Evolutionary conservation across 75 land plant genomes (phyloP).

Genomic region (Pinus taeda): DNA sequence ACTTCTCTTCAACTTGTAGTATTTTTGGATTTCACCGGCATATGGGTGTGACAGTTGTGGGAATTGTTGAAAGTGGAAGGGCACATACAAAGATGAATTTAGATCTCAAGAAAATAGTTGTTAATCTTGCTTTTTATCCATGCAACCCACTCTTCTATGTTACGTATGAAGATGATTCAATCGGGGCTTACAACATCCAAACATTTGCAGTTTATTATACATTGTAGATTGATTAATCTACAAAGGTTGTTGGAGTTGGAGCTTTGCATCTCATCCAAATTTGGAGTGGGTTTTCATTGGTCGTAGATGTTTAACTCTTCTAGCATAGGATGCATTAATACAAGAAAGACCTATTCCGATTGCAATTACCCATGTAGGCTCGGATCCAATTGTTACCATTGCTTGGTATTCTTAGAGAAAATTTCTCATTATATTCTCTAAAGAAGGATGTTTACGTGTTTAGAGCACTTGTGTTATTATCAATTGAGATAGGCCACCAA

Average conservation of each 20-base stretch:
- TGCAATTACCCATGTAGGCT: slow-evolving; percentile 14
- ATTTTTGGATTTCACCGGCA: too few species aligned
- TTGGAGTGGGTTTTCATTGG: slow-evolving; percentile 98
- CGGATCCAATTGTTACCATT: slow-evolving; percentile 72
- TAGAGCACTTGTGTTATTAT: slow-evolving; percentile 74
- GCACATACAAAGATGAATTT: slow-evolving; percentile 96
- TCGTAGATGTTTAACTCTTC: slow-evolving; percentile 82
- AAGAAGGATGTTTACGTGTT: slow-evolving; percentile 86
- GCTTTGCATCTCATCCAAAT: slow-evolving; percentile 96
- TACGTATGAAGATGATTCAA: slow-evolving; percentile 89
- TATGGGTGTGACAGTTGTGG: slow-evolving; percentile 65
- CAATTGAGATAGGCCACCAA: slow-evolving; percentile 83
- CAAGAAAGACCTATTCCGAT: slow-evolving; percentile 85
- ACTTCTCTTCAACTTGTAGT: too few species aligned
- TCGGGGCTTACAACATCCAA: slow-evolving; percentile 94
- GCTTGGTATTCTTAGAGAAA: slow-evolving; percentile 79
- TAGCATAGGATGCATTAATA: slow-evolving; percentile 98
- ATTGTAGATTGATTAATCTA: slow-evolving; percentile 87
- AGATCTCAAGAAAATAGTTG: slow-evolving; percentile 94
- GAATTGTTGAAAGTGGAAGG: slow-evolving; percentile 90
- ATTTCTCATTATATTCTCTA: slow-evolving; percentile 77
- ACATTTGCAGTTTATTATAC: slow-evolving; percentile 88
- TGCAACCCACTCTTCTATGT: slow-evolving; percentile 92
- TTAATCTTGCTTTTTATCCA: slow-evolving; percentile 97
- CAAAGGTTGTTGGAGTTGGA: slow-evolving; percentile 93